Conservation (phyloP, 495 filamentous ascomycete species). For the Cenococcum geophilum region DNA sequence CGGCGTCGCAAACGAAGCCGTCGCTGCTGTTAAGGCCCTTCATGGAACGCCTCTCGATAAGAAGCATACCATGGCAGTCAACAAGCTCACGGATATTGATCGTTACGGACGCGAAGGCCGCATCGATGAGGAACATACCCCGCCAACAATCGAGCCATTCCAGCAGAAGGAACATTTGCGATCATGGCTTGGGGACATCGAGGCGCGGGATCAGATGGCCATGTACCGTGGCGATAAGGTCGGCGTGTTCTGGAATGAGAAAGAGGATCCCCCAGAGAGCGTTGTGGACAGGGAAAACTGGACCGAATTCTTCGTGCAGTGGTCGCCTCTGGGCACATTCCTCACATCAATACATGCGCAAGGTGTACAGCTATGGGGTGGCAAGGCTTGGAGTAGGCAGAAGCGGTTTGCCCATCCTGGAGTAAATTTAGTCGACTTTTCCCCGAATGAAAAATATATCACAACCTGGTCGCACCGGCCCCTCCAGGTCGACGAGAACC, state of each 20-base stretch:
- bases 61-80: constrained; percentile 88
- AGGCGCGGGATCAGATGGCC: constrained; percentile 86
- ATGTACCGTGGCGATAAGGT: constrained; percentile 87
- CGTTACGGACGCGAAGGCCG: constrained; percentile 90
- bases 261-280: constrained; percentile 79
- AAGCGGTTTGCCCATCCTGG: constrained; percentile 91
- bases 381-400: constrained; percentile 77
- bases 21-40: constrained; percentile 78
- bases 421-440: constrained; percentile 94
- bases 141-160: constrained; percentile 72
- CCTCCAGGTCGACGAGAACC: constrained; percentile 82
- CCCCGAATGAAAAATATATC: constrained; percentile 84
- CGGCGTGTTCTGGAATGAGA: constrained; percentile 96
- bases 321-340: constrained; percentile 92
- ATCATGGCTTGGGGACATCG: constrained; percentile 81
- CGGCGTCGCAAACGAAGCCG: constrained; percentile 82
- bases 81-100: constrained; percentile 97
- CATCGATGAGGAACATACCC: constrained; percentile 79
- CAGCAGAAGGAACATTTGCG: constrained; percentile 88
- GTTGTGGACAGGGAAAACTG: constrained; percentile 87
- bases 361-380: constrained; percentile 96
- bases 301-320: constrained; percentile 96
- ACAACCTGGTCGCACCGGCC: constrained; percentile 94
- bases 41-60: constrained; percentile 82
- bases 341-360: constrained; percentile 90